Percentiles rank a stretch among this genome's conserved stretches.
phyloP scores from a whole-genome alignment of 352 stramenopile species.

The Halophytophthora polymorphica region DNA sequence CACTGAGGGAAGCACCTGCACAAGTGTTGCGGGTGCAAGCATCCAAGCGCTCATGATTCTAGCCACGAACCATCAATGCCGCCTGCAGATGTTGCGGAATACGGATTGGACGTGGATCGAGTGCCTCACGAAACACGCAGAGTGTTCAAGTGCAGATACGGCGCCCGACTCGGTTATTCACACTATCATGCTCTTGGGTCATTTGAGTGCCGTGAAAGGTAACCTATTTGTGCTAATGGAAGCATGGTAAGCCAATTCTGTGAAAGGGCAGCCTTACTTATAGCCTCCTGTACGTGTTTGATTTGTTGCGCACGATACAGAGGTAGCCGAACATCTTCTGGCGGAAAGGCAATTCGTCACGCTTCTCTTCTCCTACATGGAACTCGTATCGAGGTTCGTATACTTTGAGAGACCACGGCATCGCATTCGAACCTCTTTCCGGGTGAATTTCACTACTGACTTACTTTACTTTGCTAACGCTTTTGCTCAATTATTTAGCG shows the following conservation, averaged over 20 bases:
- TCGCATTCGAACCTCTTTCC: too few relatives aligned
- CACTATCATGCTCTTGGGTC: constrained; percentile 11
- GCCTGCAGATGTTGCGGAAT: constrained; percentile 15
- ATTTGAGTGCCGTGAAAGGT: constrained; percentile 22
- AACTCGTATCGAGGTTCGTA: not conserved
- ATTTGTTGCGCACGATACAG: constrained; percentile 4
- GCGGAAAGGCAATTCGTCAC: constrained; percentile 8
- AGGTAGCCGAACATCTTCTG: constrained; percentile 10
- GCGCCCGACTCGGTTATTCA: not conserved
- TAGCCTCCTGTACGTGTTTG: not conserved
- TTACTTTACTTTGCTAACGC: too few relatives aligned
- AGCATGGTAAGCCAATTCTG: constrained; percentile 3
- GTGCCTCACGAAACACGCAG: constrained; percentile 1
- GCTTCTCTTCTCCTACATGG: constrained; percentile 11
- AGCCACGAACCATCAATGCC: constrained; percentile 11
- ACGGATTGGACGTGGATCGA: constrained; percentile 16
- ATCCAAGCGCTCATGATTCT: constrained; percentile 9
- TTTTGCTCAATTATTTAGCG: constrained; percentile 1
- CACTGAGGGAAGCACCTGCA: not conserved
- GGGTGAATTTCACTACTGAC: too few relatives aligned
- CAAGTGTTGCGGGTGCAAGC: constrained; percentile 3
- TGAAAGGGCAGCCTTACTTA: not conserved
- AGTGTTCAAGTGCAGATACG: too few relatives aligned
- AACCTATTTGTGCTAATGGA: not conserved
- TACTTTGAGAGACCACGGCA: too few relatives aligned